Base-by-base conservation (phyloP, 2,329 filamentous ascomycete species). In the Eutypa lata region DNA sequence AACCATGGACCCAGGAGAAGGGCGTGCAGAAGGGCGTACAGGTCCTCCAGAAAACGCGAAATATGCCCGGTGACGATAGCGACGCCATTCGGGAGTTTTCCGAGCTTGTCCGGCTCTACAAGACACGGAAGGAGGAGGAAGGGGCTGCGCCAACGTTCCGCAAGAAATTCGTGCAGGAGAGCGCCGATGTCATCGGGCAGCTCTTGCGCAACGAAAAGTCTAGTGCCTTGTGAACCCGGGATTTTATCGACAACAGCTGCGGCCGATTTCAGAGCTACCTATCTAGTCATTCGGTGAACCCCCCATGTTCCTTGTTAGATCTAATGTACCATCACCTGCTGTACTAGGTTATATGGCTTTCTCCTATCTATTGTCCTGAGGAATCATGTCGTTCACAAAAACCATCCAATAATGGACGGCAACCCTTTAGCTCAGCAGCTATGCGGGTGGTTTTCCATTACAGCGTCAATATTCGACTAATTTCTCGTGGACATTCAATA, bases 71-170 rank as follows among this genome's bases (percentile, higher is more conserved):
- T n/a, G 76, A 79, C 58, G 78, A 79, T 53, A 82, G 82, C 28
- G 81, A 86, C 58, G 83, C 74, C 4, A 72, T 88, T 28, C 72
- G 79, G 49, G 84, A 86, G 66, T 88, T 84, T 61, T 79, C 77
- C 46, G 80, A 82, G 55, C 69, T 86, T 21, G 75, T 87, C 18
- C 61, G 84, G 33, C 70, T 84, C 21, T 68, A 68, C 50, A 65
- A 63, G 51, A 51, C 61, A 2, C 57, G 60, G 49, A 54, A 57
- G 42, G 68, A 70, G 43, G 61, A 61, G 14, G 65, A 68, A 35
- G 68, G 75, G 24, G 65, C 71, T 7, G 67, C 70, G 7, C 68
- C 68, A 7, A 43, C 73, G 6, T 63, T 81, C 42, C 71, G 76
- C 56, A 70, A 73, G 54, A 74, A 81, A 57, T 63, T 77, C 16